Evolutionary conservation across 1,139 yeast genomes (phyloP).

Genomic region (Hyphopichia buzzinii): DNA sequence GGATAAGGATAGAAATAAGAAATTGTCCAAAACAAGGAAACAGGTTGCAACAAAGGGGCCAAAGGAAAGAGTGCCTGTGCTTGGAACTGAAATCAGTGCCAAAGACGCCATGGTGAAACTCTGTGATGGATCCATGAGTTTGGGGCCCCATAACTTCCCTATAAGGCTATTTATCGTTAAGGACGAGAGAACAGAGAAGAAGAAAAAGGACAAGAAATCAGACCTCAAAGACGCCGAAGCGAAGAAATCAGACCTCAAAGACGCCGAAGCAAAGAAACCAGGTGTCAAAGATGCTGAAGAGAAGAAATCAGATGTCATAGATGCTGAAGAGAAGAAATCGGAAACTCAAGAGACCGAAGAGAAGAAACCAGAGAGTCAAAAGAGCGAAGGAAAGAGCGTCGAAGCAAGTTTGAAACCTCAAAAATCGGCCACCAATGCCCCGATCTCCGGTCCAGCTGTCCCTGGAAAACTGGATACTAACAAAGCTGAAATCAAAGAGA

Average conservation of each 20-base stretch:
- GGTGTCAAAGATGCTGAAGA: not conserved
- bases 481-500: slow-evolving; percentile 1
- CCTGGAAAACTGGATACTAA: not conserved
- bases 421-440: not conserved
- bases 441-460: not conserved
- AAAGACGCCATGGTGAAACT: slow-evolving; percentile 88
- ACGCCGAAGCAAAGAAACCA: not conserved
- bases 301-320: slow-evolving; percentile 2
- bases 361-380: slow-evolving; percentile 1
- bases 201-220: not conserved
- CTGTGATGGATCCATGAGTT: slow-evolving; percentile 66
- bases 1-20: slow-evolving; percentile 9
- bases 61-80: slow-evolving; percentile 38
- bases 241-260: not conserved
- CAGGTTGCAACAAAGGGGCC: slow-evolving; percentile 16
- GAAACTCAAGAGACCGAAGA: too few species aligned
- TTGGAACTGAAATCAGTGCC: slow-evolving; percentile 51
- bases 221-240: not conserved
- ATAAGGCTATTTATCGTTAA: slow-evolving; percentile 76
- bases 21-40: slow-evolving; percentile 6
- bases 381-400: slow-evolving; percentile 10
- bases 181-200: slow-evolving; percentile 55
- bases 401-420: not conserved
- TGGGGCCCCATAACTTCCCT: slow-evolving; percentile 85
- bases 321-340: too few species aligned